Evolutionary conservation across 1,139 yeast genomes (phyloP), one percentile per base, ranked within the genome.

Genomic region (Pichia sp.): DNA sequence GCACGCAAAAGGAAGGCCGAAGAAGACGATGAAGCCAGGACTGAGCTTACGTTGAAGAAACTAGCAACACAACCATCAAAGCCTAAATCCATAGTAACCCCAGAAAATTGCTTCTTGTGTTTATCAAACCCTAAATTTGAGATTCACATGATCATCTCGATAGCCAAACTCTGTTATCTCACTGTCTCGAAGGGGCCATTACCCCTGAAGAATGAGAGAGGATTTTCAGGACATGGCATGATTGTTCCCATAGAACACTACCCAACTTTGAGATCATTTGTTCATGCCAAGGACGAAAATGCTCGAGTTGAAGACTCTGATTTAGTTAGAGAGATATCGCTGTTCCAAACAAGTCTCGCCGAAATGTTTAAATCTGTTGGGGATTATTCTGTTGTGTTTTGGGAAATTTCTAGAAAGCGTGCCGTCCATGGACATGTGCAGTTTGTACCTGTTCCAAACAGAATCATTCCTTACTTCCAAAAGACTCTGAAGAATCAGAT

Each of bases 131-230:
- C 94, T 0, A 71, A 76, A 15, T 70, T 84, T 5, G 93, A 82
- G 48, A 68, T 83, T 3, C 94, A 86, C 55, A 75, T 88, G 80
- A 74, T 88, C 22, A 70, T 85, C 1, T 73, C 93, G 0, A 79
- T 88, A 38, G 91, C 85, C 0, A 68, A 69, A 9, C 63, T 66
- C 28, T 61, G 77, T 1, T 88, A 86, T 52, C 39, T 87, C 42
- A 82, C 96, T 0, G 67, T 80, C 13, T 94, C 96, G 0, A 86
- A 84, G 51, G 97, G 97, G 0, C 96, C 96, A 0, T 59, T 88
- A 21, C 72, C 86, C 1, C 59, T 69, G 28, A 69, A 79, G 3
- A 56, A 55, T 40, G 54, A 55, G 18, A 52, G 54, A 9, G 64
- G 67, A 9, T 77, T 84, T 51, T 74, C 94, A 0, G 95, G 94